Evolutionary conservation across 208 protist species (phyloP).

Genomic region (Zelonia costaricensis): DNA sequence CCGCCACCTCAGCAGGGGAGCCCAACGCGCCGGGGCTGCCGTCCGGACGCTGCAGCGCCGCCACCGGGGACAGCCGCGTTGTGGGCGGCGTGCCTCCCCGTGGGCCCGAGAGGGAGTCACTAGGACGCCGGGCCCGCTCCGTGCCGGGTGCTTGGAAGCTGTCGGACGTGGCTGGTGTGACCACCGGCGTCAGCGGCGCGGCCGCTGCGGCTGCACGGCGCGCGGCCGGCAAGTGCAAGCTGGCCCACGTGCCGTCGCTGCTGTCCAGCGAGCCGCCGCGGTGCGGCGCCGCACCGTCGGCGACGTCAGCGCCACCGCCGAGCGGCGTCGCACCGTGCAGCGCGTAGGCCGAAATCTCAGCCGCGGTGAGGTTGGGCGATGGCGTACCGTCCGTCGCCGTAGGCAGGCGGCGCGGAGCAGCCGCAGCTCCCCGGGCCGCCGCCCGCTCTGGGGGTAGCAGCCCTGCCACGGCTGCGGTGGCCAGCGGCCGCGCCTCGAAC

Average conservation of each 20-base stretch:
- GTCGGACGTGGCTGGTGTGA: too few species aligned
- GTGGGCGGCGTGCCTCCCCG: neutral
- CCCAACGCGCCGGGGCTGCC: neutral
- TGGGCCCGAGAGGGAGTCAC: neutral
- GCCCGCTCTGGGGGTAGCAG: too few species aligned
- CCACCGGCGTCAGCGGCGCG: too few species aligned
- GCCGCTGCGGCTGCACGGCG: too few species aligned
- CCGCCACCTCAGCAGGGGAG: neutral
- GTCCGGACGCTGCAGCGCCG: too few species aligned
- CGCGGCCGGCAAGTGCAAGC: too few species aligned
- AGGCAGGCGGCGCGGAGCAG: too few species aligned
- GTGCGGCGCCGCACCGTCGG: neutral
- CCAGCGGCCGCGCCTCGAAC: neutral
- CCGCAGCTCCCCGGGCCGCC: too few species aligned
- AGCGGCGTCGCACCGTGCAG: too few species aligned
- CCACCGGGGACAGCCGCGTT: conserved; percentile 1
- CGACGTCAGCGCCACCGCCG: neutral
- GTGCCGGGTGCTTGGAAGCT: too few species aligned
- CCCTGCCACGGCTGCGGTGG: neutral
- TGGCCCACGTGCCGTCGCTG: neutral
- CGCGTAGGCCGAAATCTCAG: neutral
- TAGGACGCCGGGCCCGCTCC: neutral
- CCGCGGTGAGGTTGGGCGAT: neutral
- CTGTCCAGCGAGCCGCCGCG: neutral
- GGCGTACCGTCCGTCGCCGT: neutral